Base-by-base conservation (phyloP, 331 rosid genomes). In the Acacia pycnantha region DNA sequence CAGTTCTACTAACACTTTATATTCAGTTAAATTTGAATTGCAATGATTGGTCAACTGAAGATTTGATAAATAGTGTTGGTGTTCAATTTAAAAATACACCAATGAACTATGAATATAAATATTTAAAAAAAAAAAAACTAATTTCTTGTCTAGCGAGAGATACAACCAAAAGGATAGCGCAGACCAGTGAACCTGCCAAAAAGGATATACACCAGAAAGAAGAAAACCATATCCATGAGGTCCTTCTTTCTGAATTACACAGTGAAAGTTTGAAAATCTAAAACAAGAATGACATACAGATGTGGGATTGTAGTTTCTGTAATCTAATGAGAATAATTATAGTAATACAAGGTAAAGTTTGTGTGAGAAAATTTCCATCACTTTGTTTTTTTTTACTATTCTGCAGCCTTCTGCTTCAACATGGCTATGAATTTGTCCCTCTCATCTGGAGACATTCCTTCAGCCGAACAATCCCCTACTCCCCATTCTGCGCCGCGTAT, bases 401-500 rank as follows among this genome's bases (percentile, higher is more conserved):
- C 68, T 79, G 87, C 97, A 75, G 89, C 94, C 78, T 79, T 90
- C 87, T 90, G 82, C 90, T 91, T 95, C 95, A 95, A 78, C 87
- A 72, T 85, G 27, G 89, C 81, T 78, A 95, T 89, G 89, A 95
- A 95, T 13, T 87, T 89, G 1, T 95, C 98, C 69, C 87, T 90
- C 22, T 89, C 97, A 2, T 82, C 91, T 0, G 90, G 84, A 27
- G 95, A 79, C 98, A 95, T 90, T 69, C 90, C 97, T 83, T 91
- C 94, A 0, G 95, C 70, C 7, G 98, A 93, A 87, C 98, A 95
- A 83, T 93, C 97, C 40, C 98, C 98, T 5, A 95, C 94, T 79
- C 97, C 98, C 98, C 97, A 93, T 82, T 95, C 98, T 6, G 98
- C 98, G 0, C 97, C 98, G 0, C 98, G 89, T 70, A 95, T 2